These are phyloP conservation scores for Cryptococcus sp. DNA, from an alignment of 1,284 basidiomycete genomes.

Conservation along the genomic window DNA sequence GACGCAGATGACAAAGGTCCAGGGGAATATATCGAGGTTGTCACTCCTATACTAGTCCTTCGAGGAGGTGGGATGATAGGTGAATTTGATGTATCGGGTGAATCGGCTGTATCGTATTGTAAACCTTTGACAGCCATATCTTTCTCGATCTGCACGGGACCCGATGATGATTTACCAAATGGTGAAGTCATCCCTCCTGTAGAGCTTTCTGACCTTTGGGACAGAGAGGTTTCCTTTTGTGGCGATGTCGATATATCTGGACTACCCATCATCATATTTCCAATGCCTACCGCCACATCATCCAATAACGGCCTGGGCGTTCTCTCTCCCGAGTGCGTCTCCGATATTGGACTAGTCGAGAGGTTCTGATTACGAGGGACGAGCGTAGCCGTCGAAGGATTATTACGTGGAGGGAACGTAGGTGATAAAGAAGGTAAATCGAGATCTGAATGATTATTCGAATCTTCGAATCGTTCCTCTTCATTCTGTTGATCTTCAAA, in stretches of 20 bases:
- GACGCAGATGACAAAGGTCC: too few relatives aligned
- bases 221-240: not conserved
- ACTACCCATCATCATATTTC: conserved; percentile 26
- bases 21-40: not conserved
- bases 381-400: conserved; percentile 10
- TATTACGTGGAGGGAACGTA: not conserved
- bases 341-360: not conserved
- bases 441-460: not conserved
- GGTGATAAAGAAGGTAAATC: not conserved
- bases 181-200: not conserved
- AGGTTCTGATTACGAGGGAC: not conserved
- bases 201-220: not conserved
- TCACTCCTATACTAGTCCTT: not conserved
- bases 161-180: not conserved
- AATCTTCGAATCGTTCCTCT: not conserved
- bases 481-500: conserved; percentile 20
- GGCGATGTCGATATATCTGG: not conserved
- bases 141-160: not conserved
- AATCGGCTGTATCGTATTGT: not conserved
- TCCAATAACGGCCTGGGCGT: conserved; percentile 27
- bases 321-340: conserved; percentile 3
- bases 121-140: too few relatives aligned
- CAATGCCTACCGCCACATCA: conserved; percentile 26
- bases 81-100: not conserved
- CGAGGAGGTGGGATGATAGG: conserved; percentile 2